These are phyloP conservation scores for Arachnopeziza araneosa DNA, from an alignment of 2,329 filamentous ascomycete species.

Conservation along the genomic window DNA sequence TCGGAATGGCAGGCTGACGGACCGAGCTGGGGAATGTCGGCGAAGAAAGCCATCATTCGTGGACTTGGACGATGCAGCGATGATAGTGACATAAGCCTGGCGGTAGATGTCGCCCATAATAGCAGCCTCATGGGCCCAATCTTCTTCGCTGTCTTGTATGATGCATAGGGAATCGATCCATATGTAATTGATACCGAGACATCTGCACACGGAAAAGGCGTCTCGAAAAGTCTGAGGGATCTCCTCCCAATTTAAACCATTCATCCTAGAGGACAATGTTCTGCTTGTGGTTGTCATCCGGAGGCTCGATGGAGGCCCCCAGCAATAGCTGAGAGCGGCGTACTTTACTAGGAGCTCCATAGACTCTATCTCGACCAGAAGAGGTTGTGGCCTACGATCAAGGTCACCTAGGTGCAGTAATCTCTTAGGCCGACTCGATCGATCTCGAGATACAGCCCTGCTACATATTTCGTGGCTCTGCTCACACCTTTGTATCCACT, in stretches of 20 bases:
- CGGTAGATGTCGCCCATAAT: constrained; percentile 1
- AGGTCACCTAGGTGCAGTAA: not conserved
- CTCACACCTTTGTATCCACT: not conserved
- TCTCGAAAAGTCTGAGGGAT: not conserved
- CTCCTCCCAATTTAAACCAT: not conserved
- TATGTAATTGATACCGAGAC: constrained; percentile 2
- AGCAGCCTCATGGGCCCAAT: not conserved
- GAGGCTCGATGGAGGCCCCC: not conserved
- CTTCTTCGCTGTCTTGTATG: not conserved
- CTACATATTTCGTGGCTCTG: not conserved
- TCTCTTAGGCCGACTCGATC: not conserved
- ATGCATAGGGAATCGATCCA: constrained; percentile 3
- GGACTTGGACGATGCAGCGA: not conserved
- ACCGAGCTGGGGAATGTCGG: not conserved
- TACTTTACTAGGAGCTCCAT: not conserved
- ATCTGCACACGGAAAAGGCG: constrained; percentile 1
- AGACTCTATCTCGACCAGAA: not conserved
- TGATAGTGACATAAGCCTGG: constrained; percentile 1
- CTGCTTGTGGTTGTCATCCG: not conserved
- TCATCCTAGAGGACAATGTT: not conserved
- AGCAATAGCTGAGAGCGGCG: not conserved
- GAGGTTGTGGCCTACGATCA: not conserved
- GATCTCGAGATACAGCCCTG: not conserved
- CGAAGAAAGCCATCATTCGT: not conserved
- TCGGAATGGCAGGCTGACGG: not conserved